Evolutionary conservation across 2,329 filamentous ascomycete species (phyloP), one percentile per base, ranked within the genome.

Genomic region (Drechmeria coniospora): DNA sequence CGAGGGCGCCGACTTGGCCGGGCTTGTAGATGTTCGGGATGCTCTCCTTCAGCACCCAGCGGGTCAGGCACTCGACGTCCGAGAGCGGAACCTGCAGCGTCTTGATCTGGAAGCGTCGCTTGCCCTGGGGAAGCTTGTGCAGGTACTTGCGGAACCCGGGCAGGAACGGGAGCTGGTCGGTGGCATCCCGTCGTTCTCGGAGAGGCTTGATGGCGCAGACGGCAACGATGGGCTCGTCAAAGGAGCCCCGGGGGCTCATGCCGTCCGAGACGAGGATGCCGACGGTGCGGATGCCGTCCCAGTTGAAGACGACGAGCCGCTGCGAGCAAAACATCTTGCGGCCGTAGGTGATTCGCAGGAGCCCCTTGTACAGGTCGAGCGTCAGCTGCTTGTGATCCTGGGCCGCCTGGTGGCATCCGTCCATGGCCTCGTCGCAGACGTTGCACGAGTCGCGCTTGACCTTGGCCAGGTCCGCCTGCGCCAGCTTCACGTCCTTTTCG

Each of bases 401-500:
- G 3, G 81, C 74, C 2, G 83, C 78, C 39, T 79, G 67, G 46
- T 95, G 87, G 40, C 81, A 92, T 30, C 65, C 58, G 36, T 86
- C 79, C 41, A 98, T 67, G 40, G 83, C 74, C 22, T 67, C 57
- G 47, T 93, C 82, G 47, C 90, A 98, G 16, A 79, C 74, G 15
- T 71, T 58, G 50, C 90, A 98, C 13, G 77, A 53, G 43, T 93
- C 82, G 9, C 87, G 68, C 53, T 87, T 92, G 46, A 95, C 72
- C 55, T 87, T 92, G 29, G 75, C 83, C 31, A 98, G 57, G 55
- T 92, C 87, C 4, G 82, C 86, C 50, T 98, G 86, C 0, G 86
- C 92, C 3, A 93, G 42, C 49, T 87, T 84, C 35, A 98, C 83
- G 32, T 84, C 79, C 53, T 92, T 92, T 54, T 98, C 86, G 43